phyloP scores from a whole-genome alignment of 768 basidiomycete species.

The Tricholoma terreum region DNA sequence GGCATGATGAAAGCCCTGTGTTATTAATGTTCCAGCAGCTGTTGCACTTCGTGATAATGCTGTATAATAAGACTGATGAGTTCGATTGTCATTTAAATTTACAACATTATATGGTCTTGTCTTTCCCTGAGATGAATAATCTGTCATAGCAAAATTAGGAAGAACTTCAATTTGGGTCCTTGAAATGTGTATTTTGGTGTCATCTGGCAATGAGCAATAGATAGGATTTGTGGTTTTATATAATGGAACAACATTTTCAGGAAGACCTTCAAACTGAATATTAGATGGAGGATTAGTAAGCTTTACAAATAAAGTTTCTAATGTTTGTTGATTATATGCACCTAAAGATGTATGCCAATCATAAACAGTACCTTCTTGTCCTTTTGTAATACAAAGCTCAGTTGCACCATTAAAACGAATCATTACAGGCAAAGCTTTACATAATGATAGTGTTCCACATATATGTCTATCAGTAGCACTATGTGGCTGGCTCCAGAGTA shows the following conservation, averaged over 20 bases:
- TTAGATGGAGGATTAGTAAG: neutral
- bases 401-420: conserved; percentile 18
- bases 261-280: neutral
- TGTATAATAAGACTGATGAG: conserved; percentile 25
- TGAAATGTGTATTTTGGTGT: conserved; percentile 1
- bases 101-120: conserved; percentile 26
- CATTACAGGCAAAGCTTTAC: conserved; percentile 21
- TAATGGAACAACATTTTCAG: neutral
- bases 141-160: conserved; percentile 25
- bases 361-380: neutral
- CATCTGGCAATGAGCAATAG: neutral
- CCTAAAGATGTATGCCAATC: neutral
- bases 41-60: conserved; percentile 24
- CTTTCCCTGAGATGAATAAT: conserved; percentile 26
- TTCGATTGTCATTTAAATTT: conserved; percentile 18
- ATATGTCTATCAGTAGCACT: conserved; percentile 1
- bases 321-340: neutral
- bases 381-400: neutral
- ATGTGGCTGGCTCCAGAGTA: conserved; percentile 1
- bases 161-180: conserved; percentile 21
- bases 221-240: neutral
- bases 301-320: neutral
- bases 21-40: conserved; percentile 27
- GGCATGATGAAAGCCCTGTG: conserved; percentile 12
- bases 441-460: conserved; percentile 18